Evolutionary conservation across 2,329 filamentous ascomycete genomes (phyloP).

Genomic region (Colletotrichum tanaceti): DNA sequence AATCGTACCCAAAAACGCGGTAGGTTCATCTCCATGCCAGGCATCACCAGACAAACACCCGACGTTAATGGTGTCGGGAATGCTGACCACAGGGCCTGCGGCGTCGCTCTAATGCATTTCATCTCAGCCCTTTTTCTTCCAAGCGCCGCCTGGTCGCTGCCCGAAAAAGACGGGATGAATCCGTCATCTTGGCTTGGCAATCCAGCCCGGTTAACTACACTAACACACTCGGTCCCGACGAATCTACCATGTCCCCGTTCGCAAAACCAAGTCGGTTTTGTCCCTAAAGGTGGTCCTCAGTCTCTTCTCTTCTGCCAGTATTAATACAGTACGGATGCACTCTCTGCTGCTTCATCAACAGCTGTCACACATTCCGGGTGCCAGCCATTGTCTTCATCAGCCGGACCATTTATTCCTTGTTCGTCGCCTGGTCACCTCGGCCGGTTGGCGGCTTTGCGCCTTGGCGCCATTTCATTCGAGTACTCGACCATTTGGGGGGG

Average conservation of each 20-base stretch:
- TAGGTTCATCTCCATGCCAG: neutral
- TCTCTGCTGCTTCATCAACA: neutral
- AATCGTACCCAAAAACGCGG: constrained; percentile 1
- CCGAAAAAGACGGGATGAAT: constrained; percentile 38
- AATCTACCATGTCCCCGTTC: constrained; percentile 29
- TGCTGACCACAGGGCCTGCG: constrained; percentile 2
- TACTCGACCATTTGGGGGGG: neutral
- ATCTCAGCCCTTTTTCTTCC: constrained; percentile 6
- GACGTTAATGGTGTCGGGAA: constrained; percentile 11
- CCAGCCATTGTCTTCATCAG: no score
- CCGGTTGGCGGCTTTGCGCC: neutral
- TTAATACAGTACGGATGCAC: neutral
- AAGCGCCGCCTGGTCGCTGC: constrained; percentile 33
- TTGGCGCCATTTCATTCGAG: constrained; percentile 5
- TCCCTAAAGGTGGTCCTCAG: neutral
- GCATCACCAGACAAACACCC: neutral
- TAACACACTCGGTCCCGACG: constrained; percentile 35
- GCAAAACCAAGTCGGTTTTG: constrained; percentile 8
- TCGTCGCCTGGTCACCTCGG: no score
- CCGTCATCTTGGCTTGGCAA: constrained; percentile 33
- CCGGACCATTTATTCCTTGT: no score
- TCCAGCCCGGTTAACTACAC: neutral
- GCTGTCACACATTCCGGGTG: no score
- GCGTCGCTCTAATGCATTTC: constrained; percentile 23
- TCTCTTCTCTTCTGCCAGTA: no score